These are phyloP conservation scores for Geosmithia morbida DNA, from an alignment of 2,329 filamentous ascomycete species.

Conservation along the genomic window DNA sequence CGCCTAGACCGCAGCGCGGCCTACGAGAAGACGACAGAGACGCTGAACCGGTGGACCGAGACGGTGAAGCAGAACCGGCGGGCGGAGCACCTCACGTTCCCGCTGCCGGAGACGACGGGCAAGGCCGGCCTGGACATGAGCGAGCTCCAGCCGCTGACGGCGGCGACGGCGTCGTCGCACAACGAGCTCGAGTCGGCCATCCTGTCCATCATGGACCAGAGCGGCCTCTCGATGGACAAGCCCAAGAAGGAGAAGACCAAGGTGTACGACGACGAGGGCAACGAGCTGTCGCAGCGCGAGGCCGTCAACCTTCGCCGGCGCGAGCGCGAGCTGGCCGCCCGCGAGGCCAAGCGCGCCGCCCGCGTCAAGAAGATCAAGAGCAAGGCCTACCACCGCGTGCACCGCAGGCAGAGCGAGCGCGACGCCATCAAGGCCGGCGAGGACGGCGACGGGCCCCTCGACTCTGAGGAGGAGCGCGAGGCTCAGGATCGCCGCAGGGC, in stretches of 20 bases:
- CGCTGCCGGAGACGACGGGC: conserved; percentile 58
- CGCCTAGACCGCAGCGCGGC: conserved; percentile 68
- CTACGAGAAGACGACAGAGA: conserved; percentile 84
- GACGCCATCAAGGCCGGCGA: conserved; percentile 37
- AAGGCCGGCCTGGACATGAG: conserved; percentile 44
- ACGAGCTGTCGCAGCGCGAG: conserved; percentile 57
- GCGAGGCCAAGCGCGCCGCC: conserved; percentile 77
- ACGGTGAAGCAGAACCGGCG: conserved; percentile 89
- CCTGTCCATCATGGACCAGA: conserved; percentile 78
- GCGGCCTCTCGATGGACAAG: conserved; percentile 49
- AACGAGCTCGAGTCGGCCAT: conserved; percentile 81
- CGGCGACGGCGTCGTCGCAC: conserved; percentile 35
- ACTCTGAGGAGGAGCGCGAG: conserved; percentile 52
- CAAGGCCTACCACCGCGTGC: conserved; percentile 84
- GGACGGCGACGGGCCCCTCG: conserved; percentile 40
- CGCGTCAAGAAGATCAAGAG: conserved; percentile 99
- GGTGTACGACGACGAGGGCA: conserved; percentile 54
- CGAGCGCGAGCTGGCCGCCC: conserved; percentile 71
- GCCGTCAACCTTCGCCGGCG: conserved; percentile 61
- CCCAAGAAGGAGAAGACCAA: conserved; percentile 36
- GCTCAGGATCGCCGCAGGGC: conserved; percentile 60
- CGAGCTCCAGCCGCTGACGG: conserved; percentile 49
- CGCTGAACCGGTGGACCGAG: conserved; percentile 80
- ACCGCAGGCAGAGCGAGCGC: conserved; percentile 56
- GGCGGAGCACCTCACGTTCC: conserved; percentile 82